Conservation (phyloP, 2,329 filamentous ascomycete genomes). For the Lasiodiplodia theobromae region DNA sequence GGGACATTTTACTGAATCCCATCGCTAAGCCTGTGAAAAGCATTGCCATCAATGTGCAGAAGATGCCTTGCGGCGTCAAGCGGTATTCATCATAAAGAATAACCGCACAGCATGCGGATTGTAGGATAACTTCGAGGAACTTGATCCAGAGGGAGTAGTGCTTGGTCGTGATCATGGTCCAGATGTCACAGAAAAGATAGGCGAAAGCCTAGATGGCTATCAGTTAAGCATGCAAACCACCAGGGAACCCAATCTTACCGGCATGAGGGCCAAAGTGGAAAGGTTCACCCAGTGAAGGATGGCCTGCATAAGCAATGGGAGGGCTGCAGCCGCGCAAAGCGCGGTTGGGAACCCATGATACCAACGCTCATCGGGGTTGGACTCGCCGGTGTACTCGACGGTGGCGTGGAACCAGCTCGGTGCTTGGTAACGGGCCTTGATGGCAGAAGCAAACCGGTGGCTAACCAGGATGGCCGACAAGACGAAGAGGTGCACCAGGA, state of each 20-base stretch:
- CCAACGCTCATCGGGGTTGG: conserved; percentile 4
- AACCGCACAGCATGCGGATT: not conserved
- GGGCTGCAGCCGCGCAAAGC: conserved; percentile 35
- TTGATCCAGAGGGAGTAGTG: conserved; percentile 38
- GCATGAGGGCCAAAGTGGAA: conserved; percentile 40
- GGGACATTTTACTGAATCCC: conserved; percentile 2
- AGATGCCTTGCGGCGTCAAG: not conserved
- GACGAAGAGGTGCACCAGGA: conserved; percentile 32
- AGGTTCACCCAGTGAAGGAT: conserved; percentile 43
- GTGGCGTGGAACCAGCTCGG: conserved; percentile 12
- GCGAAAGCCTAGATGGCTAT: conserved; percentile 33
- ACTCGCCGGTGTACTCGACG: conserved; percentile 8
- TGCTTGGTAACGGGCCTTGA: conserved; percentile 1
- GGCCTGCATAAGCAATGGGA: conserved; percentile 39
- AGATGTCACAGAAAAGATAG: conserved; percentile 31
- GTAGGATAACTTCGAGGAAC: conserved; percentile 36
- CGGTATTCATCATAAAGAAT: conserved; percentile 28
- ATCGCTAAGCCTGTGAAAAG: conserved; percentile 13
- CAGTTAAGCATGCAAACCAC: conserved; percentile 28
- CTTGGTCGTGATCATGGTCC: conserved; percentile 35
- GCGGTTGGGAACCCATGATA: conserved; percentile 7
- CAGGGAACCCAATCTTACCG: conserved; percentile 35
- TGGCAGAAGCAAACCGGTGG: not conserved
- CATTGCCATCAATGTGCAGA: conserved; percentile 16
- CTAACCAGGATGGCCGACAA: conserved; percentile 24